A percentile compares a stretch with the other conserved stretches of the same genome.
phyloP scores from a whole-genome alignment of 345 rosid genomes.

The Eucalyptus regnans region DNA sequence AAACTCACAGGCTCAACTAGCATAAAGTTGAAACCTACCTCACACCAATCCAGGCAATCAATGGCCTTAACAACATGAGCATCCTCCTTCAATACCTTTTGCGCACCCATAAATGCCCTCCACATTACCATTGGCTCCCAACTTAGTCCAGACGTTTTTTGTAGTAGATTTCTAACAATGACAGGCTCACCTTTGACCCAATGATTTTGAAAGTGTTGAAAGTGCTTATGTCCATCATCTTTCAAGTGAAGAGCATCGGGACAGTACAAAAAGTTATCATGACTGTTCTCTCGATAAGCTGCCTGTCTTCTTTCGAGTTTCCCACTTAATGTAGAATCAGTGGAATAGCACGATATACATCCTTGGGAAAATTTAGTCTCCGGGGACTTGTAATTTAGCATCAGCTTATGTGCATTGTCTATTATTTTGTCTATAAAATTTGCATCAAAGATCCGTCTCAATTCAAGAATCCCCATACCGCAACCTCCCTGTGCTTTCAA shows the following conservation, averaged over 20 bases:
- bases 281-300: conserved; percentile 20
- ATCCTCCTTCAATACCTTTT: conserved; percentile 21
- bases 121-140: conserved; percentile 75
- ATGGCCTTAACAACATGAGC: conserved; percentile 33
- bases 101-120: conserved; percentile 40
- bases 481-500: conserved; percentile 54
- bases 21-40: conserved; percentile 11
- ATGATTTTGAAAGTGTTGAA: conserved; percentile 52
- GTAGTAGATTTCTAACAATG: conserved; percentile 34
- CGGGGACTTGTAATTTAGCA: conserved; percentile 8
- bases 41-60: conserved; percentile 51
- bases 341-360: conserved; percentile 22
- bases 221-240: conserved; percentile 23
- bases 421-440: conserved; percentile 30
- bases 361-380: conserved; percentile 16
- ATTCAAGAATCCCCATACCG: conserved; percentile 29
- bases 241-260: conserved; percentile 21
- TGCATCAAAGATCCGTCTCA: conserved; percentile 33
- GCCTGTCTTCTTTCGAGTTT: conserved; percentile 23
- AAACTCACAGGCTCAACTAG: background rate
- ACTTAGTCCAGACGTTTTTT: conserved; percentile 36
- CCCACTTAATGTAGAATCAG: background rate
- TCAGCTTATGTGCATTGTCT: conserved; percentile 33
- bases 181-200: conserved; percentile 60
- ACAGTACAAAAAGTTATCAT: conserved; percentile 38